Evolutionary conservation across 2,329 filamentous ascomycete genomes (phyloP), one percentile per base, ranked within the genome.

Genomic region (Microcyclospora tardicrescens): DNA sequence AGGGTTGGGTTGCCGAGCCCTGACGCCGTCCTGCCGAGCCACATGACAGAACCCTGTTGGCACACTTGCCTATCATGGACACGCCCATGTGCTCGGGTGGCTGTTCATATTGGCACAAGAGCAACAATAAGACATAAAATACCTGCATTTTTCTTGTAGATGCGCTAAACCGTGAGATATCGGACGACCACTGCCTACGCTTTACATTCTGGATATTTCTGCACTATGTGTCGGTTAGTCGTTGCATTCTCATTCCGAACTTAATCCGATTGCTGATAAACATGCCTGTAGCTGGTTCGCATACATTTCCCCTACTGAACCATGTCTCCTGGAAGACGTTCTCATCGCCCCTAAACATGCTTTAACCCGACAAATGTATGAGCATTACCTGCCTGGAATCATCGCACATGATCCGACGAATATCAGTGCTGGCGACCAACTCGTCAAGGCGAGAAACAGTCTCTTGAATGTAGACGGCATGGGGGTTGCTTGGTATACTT

Each of bases 401-500:
- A 59, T 73, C 29, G 64, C 68, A 3, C 68, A 72, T 41, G 59
- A 67, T 33, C 60, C 66, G 2, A 50, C 61, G 28, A 53, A 64
- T 33, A 54, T 58, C 10, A 57, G 61, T 0, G 53, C 62, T 33
- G 61, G 64, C 39, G 58, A 67, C 45, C 55, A 67, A 35, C 54
- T 64, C 39, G 56, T 71, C 47, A 61, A 61, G 15, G 60, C 65
- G 41, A 66, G 70, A 16, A 74, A 74, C 52, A 62, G 64, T 2
- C 55, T 72, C 19, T 61, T 69, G 52, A 73, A 73, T 50, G 66
- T 72, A 51, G 71, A 74, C 48, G 71, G 71, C 28, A 57, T 72
- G 10, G 71, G 71, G n/a, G 55, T 73, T 38, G 66, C 66, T 15
- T 73, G 68, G 69, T 72, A 73, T 51, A 71, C 67, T 0, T 47